Evolutionary conservation across 192 early-diverging fungal genomes (phyloP).

Genomic region (Rhizophlyctis rosea): DNA sequence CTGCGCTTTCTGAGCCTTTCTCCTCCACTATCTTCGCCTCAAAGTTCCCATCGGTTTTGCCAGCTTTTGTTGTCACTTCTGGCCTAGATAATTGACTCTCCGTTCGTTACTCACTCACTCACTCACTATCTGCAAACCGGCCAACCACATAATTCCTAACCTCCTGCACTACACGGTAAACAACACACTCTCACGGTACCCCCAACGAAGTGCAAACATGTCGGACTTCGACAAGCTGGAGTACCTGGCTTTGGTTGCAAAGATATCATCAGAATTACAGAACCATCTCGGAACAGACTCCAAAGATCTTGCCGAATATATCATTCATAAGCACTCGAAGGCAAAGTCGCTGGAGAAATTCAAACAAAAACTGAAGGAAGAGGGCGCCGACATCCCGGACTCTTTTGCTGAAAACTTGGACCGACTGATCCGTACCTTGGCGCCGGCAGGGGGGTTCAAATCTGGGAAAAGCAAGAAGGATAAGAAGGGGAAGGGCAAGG

Average conservation of each 20-base stretch:
- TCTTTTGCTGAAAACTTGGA: slow-evolving; percentile 80
- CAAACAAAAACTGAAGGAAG: slow-evolving; percentile 62
- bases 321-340: slow-evolving; percentile 81
- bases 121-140: no score
- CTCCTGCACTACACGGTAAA: no score
- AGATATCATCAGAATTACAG: slow-evolving; percentile 84
- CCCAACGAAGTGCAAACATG: slow-evolving; percentile 13
- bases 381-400: slow-evolving; percentile 79
- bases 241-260: slow-evolving; percentile 82
- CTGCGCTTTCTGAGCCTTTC: no score
- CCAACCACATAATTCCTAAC: no score
- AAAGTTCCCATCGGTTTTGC: no score
- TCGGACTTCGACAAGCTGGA: slow-evolving; percentile 74
- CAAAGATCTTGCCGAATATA: slow-evolving; percentile 87
- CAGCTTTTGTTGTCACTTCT: no score
- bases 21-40: no score
- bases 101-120: no score
- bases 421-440: slow-evolving; percentile 83
- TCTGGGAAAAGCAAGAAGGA: slow-evolving; percentile 33
- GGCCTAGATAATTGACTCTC: no score
- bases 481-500: slow-evolving; percentile 27
- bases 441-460: slow-evolving; percentile 26
- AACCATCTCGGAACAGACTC: slow-evolving; percentile 92
- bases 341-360: slow-evolving; percentile 60
- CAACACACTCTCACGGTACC: no score